Evolutionary conservation across 371 early-diverging fungal species (phyloP).

Genomic region (Mortierella sp.): DNA sequence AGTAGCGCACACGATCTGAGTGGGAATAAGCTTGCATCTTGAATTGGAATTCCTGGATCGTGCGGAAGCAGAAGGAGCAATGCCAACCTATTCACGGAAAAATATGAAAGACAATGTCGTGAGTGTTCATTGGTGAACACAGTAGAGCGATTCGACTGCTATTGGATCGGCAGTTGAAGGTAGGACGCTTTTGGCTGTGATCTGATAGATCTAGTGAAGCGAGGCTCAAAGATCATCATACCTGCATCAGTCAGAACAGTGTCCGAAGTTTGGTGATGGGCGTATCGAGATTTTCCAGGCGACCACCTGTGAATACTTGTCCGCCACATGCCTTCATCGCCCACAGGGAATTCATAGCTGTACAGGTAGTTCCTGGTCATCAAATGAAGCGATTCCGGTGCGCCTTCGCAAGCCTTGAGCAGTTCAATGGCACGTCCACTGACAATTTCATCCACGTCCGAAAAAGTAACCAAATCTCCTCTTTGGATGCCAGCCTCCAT

Average conservation of each 20-base stretch:
- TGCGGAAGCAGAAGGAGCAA: constrained; percentile 32
- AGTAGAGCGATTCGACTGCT: too few relatives aligned
- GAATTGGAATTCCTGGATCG: constrained; percentile 17
- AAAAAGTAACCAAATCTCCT: constrained; percentile 45
- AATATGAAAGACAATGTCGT: constrained; percentile 51
- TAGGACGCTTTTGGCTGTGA: too few relatives aligned
- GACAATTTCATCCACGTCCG: constrained; percentile 54
- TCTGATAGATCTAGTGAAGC: too few relatives aligned
- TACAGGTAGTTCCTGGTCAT: constrained; percentile 63
- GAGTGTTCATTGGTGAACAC: constrained; percentile 54
- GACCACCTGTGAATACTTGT: constrained; percentile 55
- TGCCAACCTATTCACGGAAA: constrained; percentile 58
- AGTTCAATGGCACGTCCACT: constrained; percentile 34
- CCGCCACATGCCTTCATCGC: constrained; percentile 60
- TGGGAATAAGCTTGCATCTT: constrained; percentile 29
- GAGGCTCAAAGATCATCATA: constrained; percentile 17
- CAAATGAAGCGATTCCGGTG: constrained; percentile 60
- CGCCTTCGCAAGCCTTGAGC: constrained; percentile 54
- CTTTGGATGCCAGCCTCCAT: constrained; percentile 38
- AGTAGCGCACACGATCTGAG: constrained; percentile 8
- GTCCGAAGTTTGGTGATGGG: constrained; percentile 54
- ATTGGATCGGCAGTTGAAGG: constrained; percentile 16
- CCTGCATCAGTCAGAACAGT: constrained; percentile 64
- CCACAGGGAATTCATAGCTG: constrained; percentile 61
- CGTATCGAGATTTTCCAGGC: constrained; percentile 44